Conservation (phyloP, 257 asterid genomes). For the Echites panduratus region DNA sequence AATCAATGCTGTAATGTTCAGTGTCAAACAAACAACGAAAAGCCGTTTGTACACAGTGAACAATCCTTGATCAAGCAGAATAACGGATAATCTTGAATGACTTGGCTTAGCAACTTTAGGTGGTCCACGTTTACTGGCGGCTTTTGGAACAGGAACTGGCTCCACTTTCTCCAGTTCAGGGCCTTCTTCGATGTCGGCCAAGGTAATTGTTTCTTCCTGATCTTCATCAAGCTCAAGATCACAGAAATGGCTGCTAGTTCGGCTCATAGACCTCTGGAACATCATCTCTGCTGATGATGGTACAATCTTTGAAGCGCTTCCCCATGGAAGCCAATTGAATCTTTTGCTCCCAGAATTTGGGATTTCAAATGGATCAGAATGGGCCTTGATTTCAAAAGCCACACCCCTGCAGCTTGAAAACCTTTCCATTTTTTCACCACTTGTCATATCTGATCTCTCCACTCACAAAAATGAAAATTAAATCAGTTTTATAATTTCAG, state of each 20-base stretch:
- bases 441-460: conserved; percentile 30
- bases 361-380: conserved; percentile 36
- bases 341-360: conserved; percentile 30
- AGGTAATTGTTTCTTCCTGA: too few species aligned
- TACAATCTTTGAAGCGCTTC: conserved; percentile 27
- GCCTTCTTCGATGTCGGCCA: conserved; percentile 48
- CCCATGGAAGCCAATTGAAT: conserved; percentile 41
- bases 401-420: conserved; percentile 75
- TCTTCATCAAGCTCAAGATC: conserved; percentile 36
- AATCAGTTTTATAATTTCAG: too few species aligned
- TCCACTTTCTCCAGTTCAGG: conserved; percentile 16
- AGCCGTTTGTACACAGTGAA: conserved; percentile 71
- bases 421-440: conserved; percentile 24
- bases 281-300: conserved; percentile 32
- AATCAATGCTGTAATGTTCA: conserved; percentile 37
- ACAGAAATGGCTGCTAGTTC: conserved; percentile 67
- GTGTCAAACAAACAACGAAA: conserved; percentile 37
- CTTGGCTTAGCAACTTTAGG: conserved; percentile 13
- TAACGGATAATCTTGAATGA: conserved; percentile 42
- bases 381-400: conserved; percentile 69
- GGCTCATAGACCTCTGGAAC: conserved; percentile 45
- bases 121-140: too few species aligned
- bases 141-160: too few species aligned
- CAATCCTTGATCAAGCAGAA: conserved; percentile 70
- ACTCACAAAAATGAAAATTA: neutral